Evolutionary conservation across 78 protist genomes (phyloP).

Genomic region (Diacronema lutheri): DNA sequence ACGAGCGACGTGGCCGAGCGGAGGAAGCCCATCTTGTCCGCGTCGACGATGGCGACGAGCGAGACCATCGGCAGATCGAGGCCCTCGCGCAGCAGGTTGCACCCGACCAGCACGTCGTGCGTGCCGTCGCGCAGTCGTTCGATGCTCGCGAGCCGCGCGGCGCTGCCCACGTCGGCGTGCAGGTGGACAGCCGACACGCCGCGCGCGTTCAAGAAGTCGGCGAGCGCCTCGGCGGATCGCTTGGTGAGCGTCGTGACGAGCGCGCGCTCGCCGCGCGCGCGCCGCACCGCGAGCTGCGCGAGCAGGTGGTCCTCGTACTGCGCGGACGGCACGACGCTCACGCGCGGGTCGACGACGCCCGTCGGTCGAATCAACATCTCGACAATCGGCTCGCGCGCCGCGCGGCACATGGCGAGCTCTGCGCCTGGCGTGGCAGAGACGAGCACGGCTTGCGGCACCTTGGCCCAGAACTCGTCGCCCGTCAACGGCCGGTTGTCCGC

Average conservation of each 20-base stretch:
- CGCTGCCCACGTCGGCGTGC: slow-evolving; percentile 16
- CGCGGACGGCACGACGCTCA: background rate
- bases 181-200: background rate
- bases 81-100: slow-evolving; percentile 47
- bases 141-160: background rate
- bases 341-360: slow-evolving; percentile 32
- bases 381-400: background rate
- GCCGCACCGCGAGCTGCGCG: slow-evolving; percentile 3
- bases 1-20: slow-evolving; percentile 6
- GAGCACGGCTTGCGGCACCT: slow-evolving; percentile 25
- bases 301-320: slow-evolving; percentile 26
- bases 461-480: slow-evolving; percentile 1
- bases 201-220: background rate
- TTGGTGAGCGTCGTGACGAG: slow-evolving; percentile 26
- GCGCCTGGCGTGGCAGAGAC: slow-evolving; percentile 29
- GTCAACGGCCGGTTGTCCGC: slow-evolving; percentile 43
- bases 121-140: slow-evolving; percentile 15
- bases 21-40: slow-evolving; percentile 43
- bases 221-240: slow-evolving; percentile 26
- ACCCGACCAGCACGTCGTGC: slow-evolving; percentile 24
- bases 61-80: slow-evolving; percentile 38
- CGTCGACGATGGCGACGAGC: slow-evolving; percentile 34
- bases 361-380: slow-evolving; percentile 40
- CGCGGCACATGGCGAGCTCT: background rate
- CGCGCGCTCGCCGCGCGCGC: background rate